Percentiles rank a stretch among this genome's conserved stretches.
These are phyloP conservation scores for Apiotrichum laibachii DNA, from an alignment of 1,284 basidiomycete species.

Conservation along the genomic window DNA sequence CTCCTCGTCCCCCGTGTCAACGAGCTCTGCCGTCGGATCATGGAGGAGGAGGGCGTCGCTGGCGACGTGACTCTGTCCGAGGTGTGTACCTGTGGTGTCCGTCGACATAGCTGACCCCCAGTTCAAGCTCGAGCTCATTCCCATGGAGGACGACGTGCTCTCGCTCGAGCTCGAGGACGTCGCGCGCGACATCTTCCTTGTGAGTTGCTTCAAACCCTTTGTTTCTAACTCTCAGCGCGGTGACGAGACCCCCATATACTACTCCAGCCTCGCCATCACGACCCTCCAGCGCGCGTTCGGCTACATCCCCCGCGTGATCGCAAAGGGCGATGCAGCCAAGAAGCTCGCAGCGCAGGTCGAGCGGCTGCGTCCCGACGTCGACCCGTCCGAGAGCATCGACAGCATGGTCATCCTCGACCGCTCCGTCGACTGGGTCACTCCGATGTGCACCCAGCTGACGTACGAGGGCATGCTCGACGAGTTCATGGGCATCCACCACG, in stretches of 20 bases:
- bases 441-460: conserved; percentile 91
- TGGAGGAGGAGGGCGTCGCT: conserved; percentile 88
- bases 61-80: conserved; percentile 81
- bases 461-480: conserved; percentile 98
- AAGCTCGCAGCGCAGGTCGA: conserved; percentile 71
- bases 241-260: conserved; percentile 86
- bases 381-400: conserved; percentile 63
- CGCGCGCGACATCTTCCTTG: conserved; percentile 81
- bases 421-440: conserved; percentile 91
- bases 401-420: conserved; percentile 86
- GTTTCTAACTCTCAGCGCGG: conserved; percentile 63
- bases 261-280: conserved; percentile 81
- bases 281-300: conserved; percentile 84
- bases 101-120: conserved; percentile 14
- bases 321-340: conserved; percentile 90
- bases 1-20: conserved; percentile 85
- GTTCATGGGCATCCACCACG: conserved; percentile 78
- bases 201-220: conserved; percentile 42
- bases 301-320: conserved; percentile 84
- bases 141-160: conserved; percentile 83
- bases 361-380: conserved; percentile 55
- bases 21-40: conserved; percentile 73
- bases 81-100: conserved; percentile 21
- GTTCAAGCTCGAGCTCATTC: conserved; percentile 90
- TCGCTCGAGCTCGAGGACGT: conserved; percentile 80